A percentile compares a stretch with the other conserved stretches of the same genome.
Evolutionary conservation across 2,329 filamentous ascomycete species (phyloP).

Genomic region (Ceratocystis diversiconidia): DNA sequence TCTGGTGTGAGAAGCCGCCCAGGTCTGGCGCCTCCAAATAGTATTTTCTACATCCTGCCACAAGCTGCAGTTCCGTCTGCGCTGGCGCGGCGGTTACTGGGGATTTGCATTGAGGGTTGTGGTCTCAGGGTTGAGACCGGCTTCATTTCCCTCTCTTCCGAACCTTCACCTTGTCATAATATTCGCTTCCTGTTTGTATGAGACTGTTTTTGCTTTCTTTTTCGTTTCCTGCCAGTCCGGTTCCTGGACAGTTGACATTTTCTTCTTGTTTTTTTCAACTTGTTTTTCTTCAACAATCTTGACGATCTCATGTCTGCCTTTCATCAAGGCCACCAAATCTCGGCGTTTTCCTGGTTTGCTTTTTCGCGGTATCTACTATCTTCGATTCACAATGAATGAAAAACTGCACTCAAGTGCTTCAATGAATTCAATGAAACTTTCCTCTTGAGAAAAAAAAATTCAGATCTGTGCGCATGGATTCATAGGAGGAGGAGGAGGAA

Average conservation of each 20-base stretch:
- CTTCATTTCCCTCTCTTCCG: not conserved
- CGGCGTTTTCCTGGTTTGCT: not conserved
- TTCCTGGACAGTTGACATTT: not conserved
- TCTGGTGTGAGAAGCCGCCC: not conserved
- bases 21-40: not conserved
- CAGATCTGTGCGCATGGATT: too few species aligned
- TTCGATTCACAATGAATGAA: too few species aligned
- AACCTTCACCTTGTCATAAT: not conserved
- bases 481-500: too few species aligned
- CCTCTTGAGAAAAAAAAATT: too few species aligned
- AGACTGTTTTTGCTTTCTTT: not conserved
- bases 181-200: not conserved
- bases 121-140: too few species aligned
- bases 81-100: not conserved
- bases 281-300: not conserved
- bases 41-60: not conserved
- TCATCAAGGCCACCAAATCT: slow-evolving; percentile 9
- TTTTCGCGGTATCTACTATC: not conserved
- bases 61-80: not conserved
- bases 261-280: not conserved
- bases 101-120: not conserved
- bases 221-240: not conserved
- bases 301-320: slow-evolving; percentile 8
- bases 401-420: too few species aligned
- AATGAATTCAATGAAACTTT: too few species aligned